Evolutionary conservation across 108 stramenopile species (phyloP), one percentile per base, ranked within the genome.

Genomic region (Pelagomonas calceolata): DNA sequence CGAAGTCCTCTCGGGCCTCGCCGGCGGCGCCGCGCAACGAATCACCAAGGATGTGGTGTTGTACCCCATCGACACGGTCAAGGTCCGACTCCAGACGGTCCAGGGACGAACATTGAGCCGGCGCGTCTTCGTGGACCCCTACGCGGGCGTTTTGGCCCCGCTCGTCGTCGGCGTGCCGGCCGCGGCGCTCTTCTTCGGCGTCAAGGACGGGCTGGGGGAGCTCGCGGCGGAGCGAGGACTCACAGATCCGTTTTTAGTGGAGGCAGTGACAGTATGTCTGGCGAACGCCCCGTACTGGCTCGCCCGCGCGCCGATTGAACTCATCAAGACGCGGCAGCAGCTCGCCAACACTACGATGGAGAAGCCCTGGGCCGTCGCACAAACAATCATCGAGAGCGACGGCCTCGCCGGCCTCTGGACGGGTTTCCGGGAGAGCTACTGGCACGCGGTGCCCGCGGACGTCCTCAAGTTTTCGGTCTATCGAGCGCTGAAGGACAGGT

Each of bases 231-330:
- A 70, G 45, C 21, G 45, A 14, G 69, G 68, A 35, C 34, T 34
- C 34, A 34, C 34, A 36, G 70, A 75, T 32, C 44, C 36, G 14
- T 39, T 63, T 0, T 60, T 69, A 12, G 36, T 69, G 44, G 78
- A 78, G 0, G 33, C 76, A 14, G 67, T 46, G 17, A 75, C 80
- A 1, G 80, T 81, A 30, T 39, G 73, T 4, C 31, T 74, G 14
- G 80, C 80, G 30, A 78, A 81, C 63, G 66, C 77, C 29, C 78
- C 78, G 26, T 81, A 81, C 66, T 81, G 80, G 80, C 39, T 45
- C 30, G 31, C 79, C 21, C 78, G 76, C 45, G 72, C 75, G 12
- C 80, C 80, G 17, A 46, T 79, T 0, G 80, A 81, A 39, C 66
- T 80, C 10, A 33, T 81, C 51, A 81, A 81, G 66, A 81, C 75